Percentiles rank a stretch among this genome's conserved stretches.
These are phyloP conservation scores for Stentor roeselii DNA, from an alignment of 73 alveolate species.

Conservation along the genomic window DNA sequence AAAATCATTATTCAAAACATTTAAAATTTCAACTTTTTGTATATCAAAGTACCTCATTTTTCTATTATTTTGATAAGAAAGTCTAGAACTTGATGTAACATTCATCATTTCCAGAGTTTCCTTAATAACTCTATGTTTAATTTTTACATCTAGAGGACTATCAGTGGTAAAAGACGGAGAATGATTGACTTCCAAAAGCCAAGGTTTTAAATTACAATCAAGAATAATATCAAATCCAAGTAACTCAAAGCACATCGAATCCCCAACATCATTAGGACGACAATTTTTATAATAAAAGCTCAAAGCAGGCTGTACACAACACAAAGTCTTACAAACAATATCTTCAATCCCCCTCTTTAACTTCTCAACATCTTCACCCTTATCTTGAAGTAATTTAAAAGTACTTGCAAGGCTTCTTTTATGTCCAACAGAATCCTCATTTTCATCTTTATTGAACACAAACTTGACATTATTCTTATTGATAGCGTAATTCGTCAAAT, in stretches of 20 bases:
- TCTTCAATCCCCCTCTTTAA: slow-evolving; percentile 44
- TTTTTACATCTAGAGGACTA: slow-evolving; percentile 59
- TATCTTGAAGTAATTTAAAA: slow-evolving; percentile 30
- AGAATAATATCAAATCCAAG: slow-evolving; percentile 61
- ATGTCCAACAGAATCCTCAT: slow-evolving; percentile 49
- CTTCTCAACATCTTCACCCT: slow-evolving; percentile 50
- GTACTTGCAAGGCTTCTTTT: slow-evolving; percentile 44
- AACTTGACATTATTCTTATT: slow-evolving; percentile 47
- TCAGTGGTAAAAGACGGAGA: slow-evolving; percentile 68
- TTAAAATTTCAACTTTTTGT: too few species aligned
- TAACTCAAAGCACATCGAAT: slow-evolving; percentile 55
- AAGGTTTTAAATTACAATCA: slow-evolving; percentile 53
- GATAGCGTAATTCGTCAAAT: too few species aligned
- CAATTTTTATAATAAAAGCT: slow-evolving; percentile 49
- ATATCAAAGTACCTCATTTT: too few species aligned
- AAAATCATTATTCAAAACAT: too few species aligned
- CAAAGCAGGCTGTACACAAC: slow-evolving; percentile 49
- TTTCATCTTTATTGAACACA: slow-evolving; percentile 39
- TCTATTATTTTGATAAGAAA: too few species aligned
- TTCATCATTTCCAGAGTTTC: slow-evolving; percentile 56
- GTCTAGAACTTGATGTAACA: too few species aligned
- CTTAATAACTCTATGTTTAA: slow-evolving; percentile 47
- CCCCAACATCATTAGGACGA: slow-evolving; percentile 55
- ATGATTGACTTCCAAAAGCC: too few species aligned
- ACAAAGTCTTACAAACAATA: slow-evolving; percentile 51